Percentiles rank a stretch among this genome's conserved stretches.
These are phyloP conservation scores for Paxillus involutus DNA, from an alignment of 768 basidiomycete genomes.

Conservation along the genomic window DNA sequence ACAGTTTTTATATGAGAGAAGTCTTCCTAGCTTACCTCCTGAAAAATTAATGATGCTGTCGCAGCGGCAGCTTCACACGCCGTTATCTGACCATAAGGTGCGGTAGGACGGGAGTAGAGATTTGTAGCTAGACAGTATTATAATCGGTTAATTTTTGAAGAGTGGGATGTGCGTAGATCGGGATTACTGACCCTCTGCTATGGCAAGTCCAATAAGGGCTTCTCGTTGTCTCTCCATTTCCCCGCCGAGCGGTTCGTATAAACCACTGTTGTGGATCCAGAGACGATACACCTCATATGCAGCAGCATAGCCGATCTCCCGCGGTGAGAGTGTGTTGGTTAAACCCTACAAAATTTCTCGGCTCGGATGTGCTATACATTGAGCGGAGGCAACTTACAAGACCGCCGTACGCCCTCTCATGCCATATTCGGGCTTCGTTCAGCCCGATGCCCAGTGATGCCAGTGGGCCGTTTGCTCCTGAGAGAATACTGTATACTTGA, in stretches of 20 bases:
- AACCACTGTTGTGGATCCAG: conserved; percentile 57
- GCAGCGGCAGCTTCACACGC: conserved; percentile 68
- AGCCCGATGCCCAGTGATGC: conserved; percentile 46
- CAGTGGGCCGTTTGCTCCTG: conserved; percentile 4
- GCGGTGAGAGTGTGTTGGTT: conserved; percentile 51
- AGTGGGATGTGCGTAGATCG: background rate
- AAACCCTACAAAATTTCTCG: conserved; percentile 39
- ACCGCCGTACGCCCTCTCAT: conserved; percentile 64
- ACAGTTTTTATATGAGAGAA: background rate
- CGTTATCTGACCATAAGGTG: conserved; percentile 46
- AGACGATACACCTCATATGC: conserved; percentile 75
- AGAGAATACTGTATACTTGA: conserved; percentile 31
- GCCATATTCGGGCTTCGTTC: conserved; percentile 64
- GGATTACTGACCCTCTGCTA: conserved; percentile 59
- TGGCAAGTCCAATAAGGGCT: conserved; percentile 63
- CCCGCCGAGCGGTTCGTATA: conserved; percentile 56
- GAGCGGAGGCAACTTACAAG: conserved; percentile 37
- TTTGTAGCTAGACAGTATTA: conserved; percentile 46
- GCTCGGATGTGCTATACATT: background rate
- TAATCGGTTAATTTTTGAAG: background rate
- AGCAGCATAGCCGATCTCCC: conserved; percentile 72
- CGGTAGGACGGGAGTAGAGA: conserved; percentile 43
- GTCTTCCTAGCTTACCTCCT: conserved; percentile 37
- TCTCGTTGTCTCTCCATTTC: conserved; percentile 65
- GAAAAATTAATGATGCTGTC: conserved; percentile 62